Conservation (phyloP, 352 stramenopile genomes). For the Phytophthora kernoviae region DNA sequence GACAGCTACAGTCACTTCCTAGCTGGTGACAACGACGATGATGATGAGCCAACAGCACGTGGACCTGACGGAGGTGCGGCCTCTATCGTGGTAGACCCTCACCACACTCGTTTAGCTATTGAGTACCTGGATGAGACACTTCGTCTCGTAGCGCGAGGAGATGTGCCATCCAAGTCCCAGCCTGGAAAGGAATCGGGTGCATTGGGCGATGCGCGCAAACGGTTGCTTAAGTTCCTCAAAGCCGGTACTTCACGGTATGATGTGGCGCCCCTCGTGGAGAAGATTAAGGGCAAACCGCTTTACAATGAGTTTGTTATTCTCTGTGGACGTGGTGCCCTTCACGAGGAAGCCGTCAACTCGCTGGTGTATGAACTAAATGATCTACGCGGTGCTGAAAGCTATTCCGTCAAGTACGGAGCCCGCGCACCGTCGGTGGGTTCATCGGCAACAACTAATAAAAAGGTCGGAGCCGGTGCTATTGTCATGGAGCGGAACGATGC, state of each 20-base stretch:
- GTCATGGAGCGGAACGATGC: constrained; percentile 68
- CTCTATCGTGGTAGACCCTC: constrained; percentile 59
- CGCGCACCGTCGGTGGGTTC: constrained; percentile 23
- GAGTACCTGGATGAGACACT: constrained; percentile 89
- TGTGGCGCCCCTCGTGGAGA: constrained; percentile 68
- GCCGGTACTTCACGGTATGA: constrained; percentile 80
- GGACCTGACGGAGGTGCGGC: constrained; percentile 16
- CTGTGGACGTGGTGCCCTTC: constrained; percentile 76
- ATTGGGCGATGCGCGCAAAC: constrained; percentile 77
- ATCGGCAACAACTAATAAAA: constrained; percentile 37
- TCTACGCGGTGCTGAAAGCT: constrained; percentile 80
- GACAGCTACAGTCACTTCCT: constrained; percentile 88
- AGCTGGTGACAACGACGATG: constrained; percentile 64
- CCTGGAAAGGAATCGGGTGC: constrained; percentile 76
- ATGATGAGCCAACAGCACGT: constrained; percentile 43
- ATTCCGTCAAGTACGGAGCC: constrained; percentile 81
- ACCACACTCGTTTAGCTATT: constrained; percentile 84
- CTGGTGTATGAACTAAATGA: constrained; percentile 86
- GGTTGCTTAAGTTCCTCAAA: constrained; percentile 84
- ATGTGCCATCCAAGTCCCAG: constrained; percentile 82
- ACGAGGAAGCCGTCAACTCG: constrained; percentile 77
- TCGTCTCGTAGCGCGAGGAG: constrained; percentile 65
- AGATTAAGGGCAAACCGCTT: constrained; percentile 73
- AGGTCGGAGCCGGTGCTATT: constrained; percentile 26
- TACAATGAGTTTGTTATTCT: constrained; percentile 90